Base-by-base conservation (phyloP, 352 stramenopile species). In the Phytopythium aichiense region DNA sequence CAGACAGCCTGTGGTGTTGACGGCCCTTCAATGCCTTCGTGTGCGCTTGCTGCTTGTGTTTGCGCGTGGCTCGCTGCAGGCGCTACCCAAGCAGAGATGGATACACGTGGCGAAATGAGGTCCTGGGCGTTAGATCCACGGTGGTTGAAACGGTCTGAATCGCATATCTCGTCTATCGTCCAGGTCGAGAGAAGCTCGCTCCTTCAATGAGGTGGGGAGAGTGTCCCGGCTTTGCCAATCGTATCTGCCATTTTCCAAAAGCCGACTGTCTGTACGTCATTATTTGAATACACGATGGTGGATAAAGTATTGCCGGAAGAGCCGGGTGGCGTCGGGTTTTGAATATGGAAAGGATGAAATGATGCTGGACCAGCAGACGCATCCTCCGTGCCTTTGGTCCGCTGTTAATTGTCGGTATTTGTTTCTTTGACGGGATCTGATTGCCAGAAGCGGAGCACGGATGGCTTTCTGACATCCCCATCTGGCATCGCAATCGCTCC, bases 321-420 rank as follows among this genome's bases (percentile, higher is more conserved):
- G n/a, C 22, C 9, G 45, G 38, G 22, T 18, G 7, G 22, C 45
- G 30, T 51, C 45, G 45, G n/a, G n/a, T 31, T 28, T 31, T 51
- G 45, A 30, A 51, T 28, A 11, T 51, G 25, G 45, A 51, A 28
- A 51, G 16, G 45, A 31, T 31, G 45, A 51, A 51, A 51, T 51
- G 45, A 31, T 23, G 12, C 45, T 51, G 45, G 42, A 49, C 42
- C 42, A 25, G 42, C 42, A 49, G n/a, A 20, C 45, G 9, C 45
- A 51, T 51, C 45, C 22, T 31, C 45, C 22, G 9, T 51, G 7
- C 22, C 45, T 51, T 30, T 51, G 45, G 12, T 15, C n/a, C 11
- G 18, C 15, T 11, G 6, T 31, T 51, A 30, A 20, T 20, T 51
- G 3, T 51, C n/a, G 6, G 7, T 31, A 18, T 2, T 28, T 31